These are phyloP conservation scores for Atkinsonella hypoxylon DNA, from an alignment of 2,329 filamentous ascomycete genomes.

Conservation along the genomic window DNA sequence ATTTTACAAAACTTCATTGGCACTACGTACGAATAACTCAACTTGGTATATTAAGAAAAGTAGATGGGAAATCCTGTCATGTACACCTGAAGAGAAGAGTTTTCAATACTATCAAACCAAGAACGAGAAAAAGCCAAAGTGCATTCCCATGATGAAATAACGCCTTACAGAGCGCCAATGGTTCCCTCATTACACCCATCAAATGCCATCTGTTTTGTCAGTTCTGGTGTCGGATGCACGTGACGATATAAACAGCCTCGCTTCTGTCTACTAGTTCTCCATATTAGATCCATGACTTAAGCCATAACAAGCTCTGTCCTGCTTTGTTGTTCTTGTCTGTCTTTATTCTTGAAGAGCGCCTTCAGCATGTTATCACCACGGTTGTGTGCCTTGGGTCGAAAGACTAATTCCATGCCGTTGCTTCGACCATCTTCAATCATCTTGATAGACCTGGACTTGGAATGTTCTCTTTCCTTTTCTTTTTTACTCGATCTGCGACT, in stretches of 20 bases:
- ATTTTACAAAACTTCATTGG: too few relatives aligned
- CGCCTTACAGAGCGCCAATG: neutral
- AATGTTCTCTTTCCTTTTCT: constrained; percentile 11
- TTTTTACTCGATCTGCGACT: constrained; percentile 20
- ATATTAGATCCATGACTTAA: constrained; percentile 9
- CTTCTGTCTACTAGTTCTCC: neutral
- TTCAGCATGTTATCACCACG: constrained; percentile 43
- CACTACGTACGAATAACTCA: too few relatives aligned
- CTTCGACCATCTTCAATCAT: constrained; percentile 26
- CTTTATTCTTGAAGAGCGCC: constrained; percentile 45
- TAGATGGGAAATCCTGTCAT: too few relatives aligned
- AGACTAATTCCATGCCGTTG: constrained; percentile 23
- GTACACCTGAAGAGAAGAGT: too few relatives aligned
- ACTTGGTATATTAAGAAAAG: too few relatives aligned
- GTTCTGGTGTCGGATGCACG: neutral
- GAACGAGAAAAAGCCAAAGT: neutral
- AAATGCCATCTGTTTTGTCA: neutral
- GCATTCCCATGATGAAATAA: neutral
- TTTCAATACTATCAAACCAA: neutral
- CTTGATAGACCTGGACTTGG: constrained; percentile 14
- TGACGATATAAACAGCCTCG: neutral
- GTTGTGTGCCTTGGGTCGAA: constrained; percentile 36
- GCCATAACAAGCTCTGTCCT: constrained; percentile 19
- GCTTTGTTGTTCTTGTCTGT: constrained; percentile 30
- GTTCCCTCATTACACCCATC: neutral